A percentile compares a stretch with the other conserved stretches of the same genome.
Conservation (phyloP, 371 early-diverging fungal genomes). For the Cokeromyces recurvatus region DNA sequence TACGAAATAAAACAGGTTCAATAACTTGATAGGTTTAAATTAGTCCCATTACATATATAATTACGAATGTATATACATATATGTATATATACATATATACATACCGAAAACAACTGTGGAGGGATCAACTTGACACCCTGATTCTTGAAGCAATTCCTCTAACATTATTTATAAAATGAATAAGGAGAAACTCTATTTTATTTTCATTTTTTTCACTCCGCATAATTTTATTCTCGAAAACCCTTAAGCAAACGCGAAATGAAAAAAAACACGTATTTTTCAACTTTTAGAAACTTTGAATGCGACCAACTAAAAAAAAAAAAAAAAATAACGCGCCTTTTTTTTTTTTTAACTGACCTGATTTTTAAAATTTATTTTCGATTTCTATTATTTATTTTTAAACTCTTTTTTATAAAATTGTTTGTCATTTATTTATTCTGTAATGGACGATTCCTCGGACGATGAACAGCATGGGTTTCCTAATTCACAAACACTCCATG, state of each 20-base stretch:
- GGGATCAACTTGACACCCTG: constrained; percentile 9
- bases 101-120: constrained; percentile 8
- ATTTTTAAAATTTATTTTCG: neutral
- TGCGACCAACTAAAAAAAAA: no score
- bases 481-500: constrained; percentile 34
- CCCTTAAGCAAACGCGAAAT: no score
- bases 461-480: constrained; percentile 27
- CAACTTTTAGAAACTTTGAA: no score
- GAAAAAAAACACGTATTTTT: no score
- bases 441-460: constrained; percentile 42
- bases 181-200: neutral
- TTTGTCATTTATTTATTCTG: no score
- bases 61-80: neutral
- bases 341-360: neutral
- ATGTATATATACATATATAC: no score
- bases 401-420: constrained; percentile 2
- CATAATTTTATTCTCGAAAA: no score
- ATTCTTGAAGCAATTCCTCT: constrained; percentile 6
- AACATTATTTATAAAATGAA: constrained; percentile 6
- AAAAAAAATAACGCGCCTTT: no score
- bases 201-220: neutral
- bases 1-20: constrained; percentile 23
- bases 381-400: constrained; percentile 1
- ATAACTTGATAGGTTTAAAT: no score
- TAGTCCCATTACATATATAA: neutral